Evolutionary conservation across 2,329 filamentous ascomycete genomes (phyloP).

Genomic region (Fusarium begoniae): DNA sequence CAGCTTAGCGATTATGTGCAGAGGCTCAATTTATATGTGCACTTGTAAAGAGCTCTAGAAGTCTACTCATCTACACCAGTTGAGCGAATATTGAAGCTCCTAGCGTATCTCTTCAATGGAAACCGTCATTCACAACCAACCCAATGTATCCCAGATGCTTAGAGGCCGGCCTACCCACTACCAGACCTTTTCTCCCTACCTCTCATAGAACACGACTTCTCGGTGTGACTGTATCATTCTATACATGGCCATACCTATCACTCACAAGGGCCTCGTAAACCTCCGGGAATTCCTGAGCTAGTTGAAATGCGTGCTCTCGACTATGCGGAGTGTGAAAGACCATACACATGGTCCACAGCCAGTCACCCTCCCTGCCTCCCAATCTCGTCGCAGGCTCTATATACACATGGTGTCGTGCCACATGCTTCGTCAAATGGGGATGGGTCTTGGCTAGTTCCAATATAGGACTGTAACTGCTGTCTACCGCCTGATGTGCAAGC

Average conservation of each 20-base stretch:
- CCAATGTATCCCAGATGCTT: background rate
- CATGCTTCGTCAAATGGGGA: background rate
- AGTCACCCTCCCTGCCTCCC: background rate
- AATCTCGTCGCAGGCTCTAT: background rate
- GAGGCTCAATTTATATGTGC: background rate
- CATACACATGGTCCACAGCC: background rate
- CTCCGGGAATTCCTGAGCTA: background rate
- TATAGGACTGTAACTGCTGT: background rate
- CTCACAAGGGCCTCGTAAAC: background rate
- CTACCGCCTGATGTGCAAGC: background rate
- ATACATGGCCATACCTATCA: background rate
- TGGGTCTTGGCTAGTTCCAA: background rate
- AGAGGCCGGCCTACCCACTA: background rate
- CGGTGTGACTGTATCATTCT: background rate
- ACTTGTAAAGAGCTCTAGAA: background rate
- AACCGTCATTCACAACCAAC: background rate
- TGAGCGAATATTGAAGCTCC: background rate
- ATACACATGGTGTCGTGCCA: background rate
- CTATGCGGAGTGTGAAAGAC: background rate
- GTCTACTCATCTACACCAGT: background rate
- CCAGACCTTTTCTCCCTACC: background rate
- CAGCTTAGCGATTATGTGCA: too few species aligned
- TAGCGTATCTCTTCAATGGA: rapidly evolving
- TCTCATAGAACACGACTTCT: background rate
- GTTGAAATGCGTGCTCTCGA: background rate